Conservation (phyloP, 129 eudicot genomes). For the Mikania micrantha region DNA sequence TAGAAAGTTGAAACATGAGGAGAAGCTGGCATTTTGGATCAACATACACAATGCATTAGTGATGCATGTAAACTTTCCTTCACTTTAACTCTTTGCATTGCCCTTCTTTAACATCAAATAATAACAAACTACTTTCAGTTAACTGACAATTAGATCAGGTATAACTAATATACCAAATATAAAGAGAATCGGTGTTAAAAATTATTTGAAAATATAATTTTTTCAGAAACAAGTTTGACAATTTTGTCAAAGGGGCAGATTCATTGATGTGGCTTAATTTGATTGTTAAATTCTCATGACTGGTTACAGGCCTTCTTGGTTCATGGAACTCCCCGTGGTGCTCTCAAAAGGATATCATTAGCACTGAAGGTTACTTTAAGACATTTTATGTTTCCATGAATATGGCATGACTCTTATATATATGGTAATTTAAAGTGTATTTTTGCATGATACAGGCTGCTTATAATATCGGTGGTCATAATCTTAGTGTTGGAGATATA, state of each 20-base stretch:
- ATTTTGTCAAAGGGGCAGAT: not conserved
- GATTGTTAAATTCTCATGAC: not conserved
- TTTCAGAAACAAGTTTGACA: not conserved
- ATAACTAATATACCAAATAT: not conserved
- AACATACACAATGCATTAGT: conserved; percentile 85
- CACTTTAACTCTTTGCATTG: not conserved
- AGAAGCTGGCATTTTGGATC: conserved; percentile 92
- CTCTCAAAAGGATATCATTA: conserved; percentile 58
- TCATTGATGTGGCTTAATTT: not conserved
- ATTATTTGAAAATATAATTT: not conserved
- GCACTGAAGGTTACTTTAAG: conserved; percentile 55
- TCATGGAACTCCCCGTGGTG: conserved; percentile 68
- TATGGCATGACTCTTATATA: not conserved
- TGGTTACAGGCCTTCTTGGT: conserved; percentile 57
- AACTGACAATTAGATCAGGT: not conserved
- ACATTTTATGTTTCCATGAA: not conserved
- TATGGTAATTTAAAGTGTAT: not conserved
- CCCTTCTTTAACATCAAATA: not conserved
- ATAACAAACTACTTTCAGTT: not conserved
- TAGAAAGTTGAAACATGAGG: conserved; percentile 60
- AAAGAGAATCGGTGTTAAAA: not conserved
- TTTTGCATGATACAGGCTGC: conserved; percentile 36
- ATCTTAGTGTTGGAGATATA: conserved; percentile 64
- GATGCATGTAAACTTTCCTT: conserved; percentile 60
- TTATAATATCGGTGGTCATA: conserved; percentile 71